Percentiles rank a stretch among this genome's conserved stretches.
phyloP scores from a whole-genome alignment of 2,329 filamentous ascomycete genomes.

The Diplodia scrobiculata region DNA sequence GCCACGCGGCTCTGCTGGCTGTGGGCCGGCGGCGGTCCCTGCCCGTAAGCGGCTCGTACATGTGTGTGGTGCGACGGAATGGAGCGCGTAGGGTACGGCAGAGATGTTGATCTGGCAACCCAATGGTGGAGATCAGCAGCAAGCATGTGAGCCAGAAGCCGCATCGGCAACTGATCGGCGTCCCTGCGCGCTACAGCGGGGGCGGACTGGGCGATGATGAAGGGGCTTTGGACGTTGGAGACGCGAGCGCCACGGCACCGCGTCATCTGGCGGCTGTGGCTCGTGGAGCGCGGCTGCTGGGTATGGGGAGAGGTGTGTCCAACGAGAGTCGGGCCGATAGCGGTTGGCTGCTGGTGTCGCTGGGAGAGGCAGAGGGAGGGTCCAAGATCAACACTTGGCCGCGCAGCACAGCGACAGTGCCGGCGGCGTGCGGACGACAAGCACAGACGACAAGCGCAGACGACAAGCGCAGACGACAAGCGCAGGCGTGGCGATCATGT shows the following conservation, averaged over 20 bases:
- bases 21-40: background rate
- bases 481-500: constrained; percentile 12
- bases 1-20: constrained; percentile 16
- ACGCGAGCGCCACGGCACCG: constrained; percentile 6
- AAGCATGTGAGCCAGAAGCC: constrained; percentile 22
- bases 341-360: constrained; percentile 1
- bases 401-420: background rate
- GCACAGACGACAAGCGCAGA: background rate
- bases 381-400: constrained; percentile 22
- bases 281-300: constrained; percentile 15
- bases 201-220: constrained; percentile 1
- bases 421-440: constrained; percentile 3
- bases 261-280: constrained; percentile 24
- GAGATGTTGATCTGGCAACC: constrained; percentile 17
- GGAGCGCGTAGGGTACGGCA: constrained; percentile 6
- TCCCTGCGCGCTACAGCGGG: constrained; percentile 1
- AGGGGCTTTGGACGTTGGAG: constrained; percentile 9
- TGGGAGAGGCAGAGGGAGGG: constrained; percentile 3
- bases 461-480: constrained; percentile 12
- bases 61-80: background rate
- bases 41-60: background rate
- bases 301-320: constrained; percentile 2
- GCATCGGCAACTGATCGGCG: constrained; percentile 20
- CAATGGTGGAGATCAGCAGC: constrained; percentile 24
- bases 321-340: constrained; percentile 21